phyloP scores from a whole-genome alignment of 352 stramenopile genomes.

The Globisporangium parvum region DNA sequence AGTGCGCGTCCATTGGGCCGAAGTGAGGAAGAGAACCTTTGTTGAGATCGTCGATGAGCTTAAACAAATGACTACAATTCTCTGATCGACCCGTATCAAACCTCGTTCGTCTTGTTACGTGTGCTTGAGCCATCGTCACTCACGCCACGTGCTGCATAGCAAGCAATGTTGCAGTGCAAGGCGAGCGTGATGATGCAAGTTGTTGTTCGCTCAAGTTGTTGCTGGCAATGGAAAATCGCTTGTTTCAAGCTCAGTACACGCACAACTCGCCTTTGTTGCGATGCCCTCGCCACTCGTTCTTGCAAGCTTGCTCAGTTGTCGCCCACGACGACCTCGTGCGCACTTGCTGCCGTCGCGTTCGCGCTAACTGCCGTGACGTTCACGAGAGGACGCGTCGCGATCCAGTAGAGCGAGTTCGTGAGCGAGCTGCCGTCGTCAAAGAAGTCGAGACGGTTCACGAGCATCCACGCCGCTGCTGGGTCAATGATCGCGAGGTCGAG shows the following conservation, averaged over 20 bases:
- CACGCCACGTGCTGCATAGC: no score
- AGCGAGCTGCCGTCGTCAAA: conserved; percentile 87
- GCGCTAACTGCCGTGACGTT: not conserved
- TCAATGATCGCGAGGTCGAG: conserved; percentile 82
- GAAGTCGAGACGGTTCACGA: conserved; percentile 56
- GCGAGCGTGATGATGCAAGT: no score
- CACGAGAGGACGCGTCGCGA: conserved; percentile 56
- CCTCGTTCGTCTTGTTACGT: no score
- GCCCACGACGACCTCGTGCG: not conserved
- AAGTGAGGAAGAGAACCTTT: conserved; percentile 74
- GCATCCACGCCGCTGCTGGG: conserved; percentile 54
- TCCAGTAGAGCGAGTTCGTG: conserved; percentile 88
- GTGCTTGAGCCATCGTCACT: no score
- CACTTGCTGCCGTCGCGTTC: not conserved
- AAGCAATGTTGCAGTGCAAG: no score
- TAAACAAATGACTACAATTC: conserved; percentile 85
- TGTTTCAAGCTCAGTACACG: no score
- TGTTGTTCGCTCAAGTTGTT: no score
- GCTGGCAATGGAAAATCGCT: no score
- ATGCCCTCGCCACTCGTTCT: not conserved
- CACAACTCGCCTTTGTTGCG: no score
- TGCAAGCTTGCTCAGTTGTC: not conserved
- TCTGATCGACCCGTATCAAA: conserved; percentile 63
- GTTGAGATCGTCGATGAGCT: conserved; percentile 71
- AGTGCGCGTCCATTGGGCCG: conserved; percentile 18